A percentile compares a stretch with the other conserved stretches of the same genome.
These are phyloP conservation scores for Fusarium poae DNA, from an alignment of 2,329 filamentous ascomycete species.

Conservation along the genomic window DNA sequence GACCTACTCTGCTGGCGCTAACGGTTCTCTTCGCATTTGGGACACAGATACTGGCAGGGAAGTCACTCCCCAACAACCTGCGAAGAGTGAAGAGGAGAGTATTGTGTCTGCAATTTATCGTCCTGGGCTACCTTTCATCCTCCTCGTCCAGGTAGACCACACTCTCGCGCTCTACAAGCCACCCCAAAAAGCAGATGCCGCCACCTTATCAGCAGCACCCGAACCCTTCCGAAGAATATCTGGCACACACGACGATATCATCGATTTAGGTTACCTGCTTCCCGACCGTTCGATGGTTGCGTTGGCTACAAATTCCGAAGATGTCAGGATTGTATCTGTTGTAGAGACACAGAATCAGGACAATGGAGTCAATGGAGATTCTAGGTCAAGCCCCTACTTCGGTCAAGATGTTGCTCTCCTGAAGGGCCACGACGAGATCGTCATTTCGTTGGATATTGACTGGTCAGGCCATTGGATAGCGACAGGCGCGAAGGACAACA, in stretches of 20 bases:
- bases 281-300: slow-evolving; percentile 85
- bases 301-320: slow-evolving; percentile 94
- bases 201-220: slow-evolving; percentile 55
- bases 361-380: slow-evolving; percentile 40
- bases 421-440: slow-evolving; percentile 93
- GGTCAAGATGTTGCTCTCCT: slow-evolving; percentile 89
- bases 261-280: slow-evolving; percentile 90
- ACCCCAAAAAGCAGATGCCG: slow-evolving; percentile 57
- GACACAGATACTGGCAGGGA: slow-evolving; percentile 81
- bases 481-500: slow-evolving; percentile 97
- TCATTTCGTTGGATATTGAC: slow-evolving; percentile 93
- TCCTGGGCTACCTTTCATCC: slow-evolving; percentile 74
- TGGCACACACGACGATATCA: slow-evolving; percentile 97
- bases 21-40: slow-evolving; percentile 87
- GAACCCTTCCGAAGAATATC: slow-evolving; percentile 82
- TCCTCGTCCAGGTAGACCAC: slow-evolving; percentile 90
- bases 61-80: slow-evolving; percentile 78
- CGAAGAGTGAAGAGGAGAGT: slow-evolving; percentile 71
- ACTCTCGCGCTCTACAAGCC: slow-evolving; percentile 80
- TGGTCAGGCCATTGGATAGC: slow-evolving; percentile 98
- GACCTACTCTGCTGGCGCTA: slow-evolving; percentile 87
- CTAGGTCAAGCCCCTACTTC: slow-evolving; percentile 71
- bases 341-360: slow-evolving; percentile 53
- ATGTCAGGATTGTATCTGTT: slow-evolving; percentile 87
- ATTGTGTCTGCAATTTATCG: slow-evolving; percentile 80